Evolutionary conservation across 1,284 basidiomycete genomes (phyloP).

Genomic region (Apiotrichum mycotoxinovorans): DNA sequence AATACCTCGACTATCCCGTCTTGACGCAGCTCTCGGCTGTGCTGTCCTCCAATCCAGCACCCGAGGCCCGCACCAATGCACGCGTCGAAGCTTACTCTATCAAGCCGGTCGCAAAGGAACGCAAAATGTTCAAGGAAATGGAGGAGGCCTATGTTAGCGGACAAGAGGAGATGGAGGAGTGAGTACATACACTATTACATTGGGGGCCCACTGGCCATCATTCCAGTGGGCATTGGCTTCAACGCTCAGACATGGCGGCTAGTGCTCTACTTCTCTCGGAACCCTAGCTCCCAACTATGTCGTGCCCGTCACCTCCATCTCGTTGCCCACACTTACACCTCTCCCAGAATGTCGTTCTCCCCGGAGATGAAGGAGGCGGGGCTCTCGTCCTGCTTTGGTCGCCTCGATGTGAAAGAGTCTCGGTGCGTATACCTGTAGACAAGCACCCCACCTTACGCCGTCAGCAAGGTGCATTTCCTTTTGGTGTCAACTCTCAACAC

Average conservation of each 20-base stretch:
- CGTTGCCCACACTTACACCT: background rate
- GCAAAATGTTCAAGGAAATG: slow-evolving; percentile 89
- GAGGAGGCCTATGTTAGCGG: slow-evolving; percentile 68
- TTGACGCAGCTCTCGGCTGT: slow-evolving; percentile 73
- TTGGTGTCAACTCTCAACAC: slow-evolving; percentile 95
- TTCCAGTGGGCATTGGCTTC: too few relatives aligned
- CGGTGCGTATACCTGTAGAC: slow-evolving; percentile 30
- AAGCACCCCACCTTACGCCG: slow-evolving; percentile 1
- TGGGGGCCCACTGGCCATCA: too few relatives aligned
- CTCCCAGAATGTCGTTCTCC: slow-evolving; percentile 44
- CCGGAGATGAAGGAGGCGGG: slow-evolving; percentile 50
- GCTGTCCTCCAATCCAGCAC: slow-evolving; percentile 65
- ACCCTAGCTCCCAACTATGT: background rate
- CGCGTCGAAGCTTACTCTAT: slow-evolving; percentile 96
- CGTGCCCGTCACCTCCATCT: background rate
- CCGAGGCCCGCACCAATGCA: slow-evolving; percentile 86
- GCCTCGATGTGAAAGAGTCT: slow-evolving; percentile 48
- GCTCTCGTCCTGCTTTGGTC: slow-evolving; percentile 47
- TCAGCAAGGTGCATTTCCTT: slow-evolving; percentile 55
- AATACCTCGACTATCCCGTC: slow-evolving; percentile 82
- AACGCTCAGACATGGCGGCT: background rate
- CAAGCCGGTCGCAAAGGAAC: slow-evolving; percentile 96
- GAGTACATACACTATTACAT: slow-evolving; percentile 20
- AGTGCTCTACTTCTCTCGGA: background rate
- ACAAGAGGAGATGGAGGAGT: slow-evolving; percentile 50